These are phyloP conservation scores for Hypoxylon sp. DNA, from an alignment of 2,329 filamentous ascomycete genomes.

Conservation along the genomic window DNA sequence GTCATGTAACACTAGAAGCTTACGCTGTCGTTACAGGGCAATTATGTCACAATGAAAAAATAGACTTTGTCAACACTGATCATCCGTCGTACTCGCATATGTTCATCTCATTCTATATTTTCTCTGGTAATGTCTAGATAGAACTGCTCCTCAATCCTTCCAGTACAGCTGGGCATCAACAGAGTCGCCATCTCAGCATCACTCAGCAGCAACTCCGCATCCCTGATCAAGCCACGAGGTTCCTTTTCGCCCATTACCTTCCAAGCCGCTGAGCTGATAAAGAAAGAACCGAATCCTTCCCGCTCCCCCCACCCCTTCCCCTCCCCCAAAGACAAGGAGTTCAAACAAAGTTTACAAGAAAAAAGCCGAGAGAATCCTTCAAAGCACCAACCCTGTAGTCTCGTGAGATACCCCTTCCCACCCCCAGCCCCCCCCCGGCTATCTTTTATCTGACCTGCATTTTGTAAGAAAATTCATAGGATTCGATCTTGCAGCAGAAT, in stretches of 20 bases:
- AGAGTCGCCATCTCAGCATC: background rate
- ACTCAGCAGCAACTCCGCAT: background rate
- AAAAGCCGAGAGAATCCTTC: constrained; percentile 25
- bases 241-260: background rate
- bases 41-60: constrained; percentile 20
- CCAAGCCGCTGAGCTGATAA: constrained; percentile 22
- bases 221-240: constrained; percentile 3
- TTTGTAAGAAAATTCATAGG: too few relatives aligned
- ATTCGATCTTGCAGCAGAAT: constrained; percentile 11
- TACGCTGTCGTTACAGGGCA: constrained; percentile 22
- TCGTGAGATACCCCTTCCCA: too few relatives aligned
- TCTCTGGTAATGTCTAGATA: constrained; percentile 4
- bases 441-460: background rate
- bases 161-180: background rate
- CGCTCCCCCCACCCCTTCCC: too few relatives aligned
- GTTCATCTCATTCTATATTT: background rate
- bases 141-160: constrained; percentile 15
- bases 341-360: constrained; percentile 9
- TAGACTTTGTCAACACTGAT: background rate
- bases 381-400: constrained; percentile 12
- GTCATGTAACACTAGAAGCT: constrained; percentile 28
- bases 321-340: background rate
- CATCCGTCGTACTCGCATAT: background rate
- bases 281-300: constrained; percentile 26
- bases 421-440: background rate